These are phyloP conservation scores for Hanseniaspora meyeri DNA, from an alignment of 805 yeast species.

Conservation along the genomic window DNA sequence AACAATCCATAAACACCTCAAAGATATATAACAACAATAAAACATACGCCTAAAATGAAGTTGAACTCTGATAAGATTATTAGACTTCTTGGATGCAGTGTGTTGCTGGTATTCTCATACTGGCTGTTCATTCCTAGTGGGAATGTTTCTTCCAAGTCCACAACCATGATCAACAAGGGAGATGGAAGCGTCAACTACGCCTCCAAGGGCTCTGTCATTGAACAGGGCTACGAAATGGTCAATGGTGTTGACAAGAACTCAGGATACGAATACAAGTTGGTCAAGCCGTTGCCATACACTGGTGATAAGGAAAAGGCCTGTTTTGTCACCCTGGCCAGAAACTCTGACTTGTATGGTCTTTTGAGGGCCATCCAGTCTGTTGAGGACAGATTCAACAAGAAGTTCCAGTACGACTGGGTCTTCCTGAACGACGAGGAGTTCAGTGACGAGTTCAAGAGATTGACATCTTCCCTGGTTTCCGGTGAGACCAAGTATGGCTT, in stretches of 20 bases:
- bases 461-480: conserved; percentile 54
- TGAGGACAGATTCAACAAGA: conserved; percentile 78
- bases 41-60: background rate
- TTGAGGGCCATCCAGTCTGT: conserved; percentile 57
- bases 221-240: conserved; percentile 2
- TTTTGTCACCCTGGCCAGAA: conserved; percentile 69
- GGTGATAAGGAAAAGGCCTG: conserved; percentile 53
- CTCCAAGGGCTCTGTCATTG: background rate
- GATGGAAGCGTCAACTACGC: conserved; percentile 4
- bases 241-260: conserved; percentile 1
- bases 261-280: conserved; percentile 11
- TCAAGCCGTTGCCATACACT: conserved; percentile 4
- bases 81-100: conserved; percentile 11
- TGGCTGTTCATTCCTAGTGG: conserved; percentile 12
- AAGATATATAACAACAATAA: background rate
- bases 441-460: conserved; percentile 62
- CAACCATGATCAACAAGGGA: background rate
- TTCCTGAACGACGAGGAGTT: conserved; percentile 82
- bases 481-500: conserved; percentile 69
- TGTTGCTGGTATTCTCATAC: conserved; percentile 10
- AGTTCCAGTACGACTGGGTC: conserved; percentile 86
- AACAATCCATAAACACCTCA: background rate
- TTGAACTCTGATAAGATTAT: conserved; percentile 8
- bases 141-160: background rate
- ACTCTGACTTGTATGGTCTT: conserved; percentile 52